Conservation (phyloP, 352 stramenopile species). For the Pythium chondricola region DNA sequence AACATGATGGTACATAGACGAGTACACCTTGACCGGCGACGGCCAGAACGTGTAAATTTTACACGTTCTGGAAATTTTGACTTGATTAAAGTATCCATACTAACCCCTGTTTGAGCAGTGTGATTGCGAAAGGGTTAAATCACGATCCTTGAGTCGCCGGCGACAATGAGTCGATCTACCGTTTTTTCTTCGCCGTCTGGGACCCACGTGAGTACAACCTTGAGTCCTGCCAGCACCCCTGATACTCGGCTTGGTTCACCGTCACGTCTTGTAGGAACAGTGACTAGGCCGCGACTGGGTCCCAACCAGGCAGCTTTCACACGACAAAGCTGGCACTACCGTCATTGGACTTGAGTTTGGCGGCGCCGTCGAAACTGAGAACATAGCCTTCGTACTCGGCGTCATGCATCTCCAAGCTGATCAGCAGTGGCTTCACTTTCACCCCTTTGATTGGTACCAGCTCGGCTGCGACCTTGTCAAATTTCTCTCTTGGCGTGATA, state of each 20-base stretch:
- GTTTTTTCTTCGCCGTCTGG: not conserved
- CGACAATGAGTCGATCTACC: not conserved
- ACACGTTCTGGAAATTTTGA: no score
- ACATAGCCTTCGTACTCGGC: conserved; percentile 6
- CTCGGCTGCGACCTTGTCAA: conserved; percentile 2
- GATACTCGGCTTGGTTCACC: conserved; percentile 17
- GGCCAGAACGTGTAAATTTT: no score
- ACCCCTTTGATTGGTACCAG: conserved; percentile 3
- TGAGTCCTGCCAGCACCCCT: conserved; percentile 1
- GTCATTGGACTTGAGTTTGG: conserved; percentile 11
- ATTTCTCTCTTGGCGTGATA: conserved; percentile 12
- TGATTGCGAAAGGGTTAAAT: no score
- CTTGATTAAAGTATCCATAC: no score
- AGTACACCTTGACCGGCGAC: no score
- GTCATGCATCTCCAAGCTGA: conserved; percentile 14
- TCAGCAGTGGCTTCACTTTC: not conserved
- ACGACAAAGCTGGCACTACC: conserved; percentile 12
- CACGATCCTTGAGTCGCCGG: conserved; percentile 8
- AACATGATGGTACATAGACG: no score
- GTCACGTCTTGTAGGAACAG: not conserved
- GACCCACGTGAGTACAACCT: not conserved
- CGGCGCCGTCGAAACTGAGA: conserved; percentile 15
- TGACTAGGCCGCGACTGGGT: not conserved
- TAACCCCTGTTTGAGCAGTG: no score
- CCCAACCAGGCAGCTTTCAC: conserved; percentile 9